Conservation (phyloP, 129 eudicot species). For the Centaurea solstitialis region DNA sequence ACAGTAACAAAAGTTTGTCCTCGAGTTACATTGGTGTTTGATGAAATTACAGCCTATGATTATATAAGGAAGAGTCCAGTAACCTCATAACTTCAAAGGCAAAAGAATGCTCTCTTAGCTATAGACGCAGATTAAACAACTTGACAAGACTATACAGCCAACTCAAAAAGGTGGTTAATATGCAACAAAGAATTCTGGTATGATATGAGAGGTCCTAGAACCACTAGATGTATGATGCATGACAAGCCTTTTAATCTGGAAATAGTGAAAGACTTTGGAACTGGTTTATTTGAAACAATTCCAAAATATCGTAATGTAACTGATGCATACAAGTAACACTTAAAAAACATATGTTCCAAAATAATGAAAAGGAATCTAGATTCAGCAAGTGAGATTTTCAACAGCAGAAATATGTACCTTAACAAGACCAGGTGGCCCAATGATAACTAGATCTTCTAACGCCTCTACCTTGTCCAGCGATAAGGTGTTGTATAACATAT, state of each 20-base stretch:
- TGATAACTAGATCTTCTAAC: conserved; percentile 90
- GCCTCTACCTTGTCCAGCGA: conserved; percentile 95
- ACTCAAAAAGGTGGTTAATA: background rate
- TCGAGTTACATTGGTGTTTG: background rate
- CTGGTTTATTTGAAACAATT: background rate
- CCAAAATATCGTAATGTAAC: background rate
- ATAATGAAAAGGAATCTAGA: background rate
- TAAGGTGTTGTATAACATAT: conserved; percentile 86
- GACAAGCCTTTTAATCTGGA: background rate
- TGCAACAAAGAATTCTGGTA: background rate
- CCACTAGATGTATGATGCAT: background rate
- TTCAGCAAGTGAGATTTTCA: conserved; percentile 12
- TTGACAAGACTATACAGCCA: background rate
- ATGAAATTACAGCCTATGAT: background rate
- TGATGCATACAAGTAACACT: background rate
- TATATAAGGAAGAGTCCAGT: background rate
- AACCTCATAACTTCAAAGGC: background rate
- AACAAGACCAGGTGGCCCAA: conserved; percentile 78
- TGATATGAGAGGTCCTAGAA: background rate
- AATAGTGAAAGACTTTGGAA: background rate
- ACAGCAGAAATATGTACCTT: conserved; percentile 59
- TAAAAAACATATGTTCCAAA: background rate
- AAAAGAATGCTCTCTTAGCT: background rate
- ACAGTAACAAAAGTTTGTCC: background rate
- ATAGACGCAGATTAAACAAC: background rate